phyloP scores from a whole-genome alignment of 768 basidiomycete genomes.

The Suillus weaverae region DNA sequence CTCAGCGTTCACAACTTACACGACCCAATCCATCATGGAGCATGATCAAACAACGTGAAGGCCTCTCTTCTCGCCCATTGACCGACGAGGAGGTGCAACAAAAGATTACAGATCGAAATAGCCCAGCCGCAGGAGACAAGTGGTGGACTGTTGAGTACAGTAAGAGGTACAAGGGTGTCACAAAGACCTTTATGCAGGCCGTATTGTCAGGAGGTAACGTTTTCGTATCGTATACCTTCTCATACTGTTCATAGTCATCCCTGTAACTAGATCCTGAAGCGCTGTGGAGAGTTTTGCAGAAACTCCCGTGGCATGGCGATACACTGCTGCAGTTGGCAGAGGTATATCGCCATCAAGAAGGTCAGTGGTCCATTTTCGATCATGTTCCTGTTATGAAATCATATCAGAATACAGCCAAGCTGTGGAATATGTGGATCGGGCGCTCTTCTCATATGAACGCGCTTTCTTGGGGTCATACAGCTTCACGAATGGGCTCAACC shows the following conservation, averaged over 20 bases:
- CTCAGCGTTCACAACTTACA: conserved; percentile 69
- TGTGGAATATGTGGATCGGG: conserved; percentile 88
- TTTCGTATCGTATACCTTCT: not conserved
- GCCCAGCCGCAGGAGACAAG: conserved; percentile 55
- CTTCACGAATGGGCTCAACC: conserved; percentile 75
- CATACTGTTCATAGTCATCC: conserved; percentile 1
- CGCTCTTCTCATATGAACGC: conserved; percentile 90
- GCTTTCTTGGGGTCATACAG: conserved; percentile 86
- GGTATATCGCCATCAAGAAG: conserved; percentile 84
- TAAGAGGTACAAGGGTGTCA: conserved; percentile 79
- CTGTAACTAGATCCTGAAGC: conserved; percentile 66
- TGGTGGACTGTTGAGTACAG: conserved; percentile 92
- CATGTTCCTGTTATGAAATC: conserved; percentile 2
- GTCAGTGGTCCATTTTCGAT: conserved; percentile 37
- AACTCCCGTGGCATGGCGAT: conserved; percentile 90
- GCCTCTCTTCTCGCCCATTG: conserved; percentile 63
- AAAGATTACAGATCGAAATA: conserved; percentile 44
- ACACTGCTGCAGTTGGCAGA: conserved; percentile 86
- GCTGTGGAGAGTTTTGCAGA: conserved; percentile 72
- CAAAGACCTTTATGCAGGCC: conserved; percentile 75
- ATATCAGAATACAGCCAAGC: conserved; percentile 75
- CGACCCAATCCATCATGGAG: conserved; percentile 79
- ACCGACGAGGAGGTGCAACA: conserved; percentile 51
- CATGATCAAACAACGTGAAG: conserved; percentile 66
- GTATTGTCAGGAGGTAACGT: conserved; percentile 79